These are phyloP conservation scores for Malassezia pachydermatis DNA, from an alignment of 1,284 basidiomycete species.

Conservation along the genomic window DNA sequence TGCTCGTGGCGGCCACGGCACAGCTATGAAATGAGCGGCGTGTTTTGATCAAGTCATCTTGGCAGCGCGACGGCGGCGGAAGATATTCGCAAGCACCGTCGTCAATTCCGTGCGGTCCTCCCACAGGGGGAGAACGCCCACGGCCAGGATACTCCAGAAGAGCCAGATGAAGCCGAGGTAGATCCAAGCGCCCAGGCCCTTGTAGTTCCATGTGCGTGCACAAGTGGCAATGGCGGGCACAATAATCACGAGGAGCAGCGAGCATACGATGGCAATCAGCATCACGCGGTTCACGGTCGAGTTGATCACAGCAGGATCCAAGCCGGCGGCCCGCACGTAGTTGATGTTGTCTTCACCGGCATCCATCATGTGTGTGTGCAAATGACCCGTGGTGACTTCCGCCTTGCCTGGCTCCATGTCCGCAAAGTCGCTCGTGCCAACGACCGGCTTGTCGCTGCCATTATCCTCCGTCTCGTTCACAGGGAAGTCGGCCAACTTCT, in stretches of 20 bases:
- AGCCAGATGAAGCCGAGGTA: conserved; percentile 65
- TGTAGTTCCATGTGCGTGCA: conserved; percentile 26
- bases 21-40: no score
- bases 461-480: background rate
- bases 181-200: conserved; percentile 39
- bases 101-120: conserved; percentile 56
- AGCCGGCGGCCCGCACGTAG: conserved; percentile 21
- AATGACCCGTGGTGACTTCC: no score
- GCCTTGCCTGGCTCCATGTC: background rate
- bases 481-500: background rate
- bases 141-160: conserved; percentile 57
- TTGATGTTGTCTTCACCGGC: conserved; percentile 13
- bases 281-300: conserved; percentile 21
- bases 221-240: conserved; percentile 33
- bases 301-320: conserved; percentile 28
- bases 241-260: conserved; percentile 29
- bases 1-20: no score
- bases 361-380: background rate
- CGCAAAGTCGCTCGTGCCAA: no score
- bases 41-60: no score
- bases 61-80: background rate
- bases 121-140: conserved; percentile 72
- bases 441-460: conserved; percentile 6
- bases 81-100: background rate
- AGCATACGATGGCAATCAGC: conserved; percentile 23